A percentile compares a stretch with the other conserved stretches of the same genome.
Conservation (phyloP, 2,329 filamentous ascomycete species). For the Aspergillus cejpii region DNA sequence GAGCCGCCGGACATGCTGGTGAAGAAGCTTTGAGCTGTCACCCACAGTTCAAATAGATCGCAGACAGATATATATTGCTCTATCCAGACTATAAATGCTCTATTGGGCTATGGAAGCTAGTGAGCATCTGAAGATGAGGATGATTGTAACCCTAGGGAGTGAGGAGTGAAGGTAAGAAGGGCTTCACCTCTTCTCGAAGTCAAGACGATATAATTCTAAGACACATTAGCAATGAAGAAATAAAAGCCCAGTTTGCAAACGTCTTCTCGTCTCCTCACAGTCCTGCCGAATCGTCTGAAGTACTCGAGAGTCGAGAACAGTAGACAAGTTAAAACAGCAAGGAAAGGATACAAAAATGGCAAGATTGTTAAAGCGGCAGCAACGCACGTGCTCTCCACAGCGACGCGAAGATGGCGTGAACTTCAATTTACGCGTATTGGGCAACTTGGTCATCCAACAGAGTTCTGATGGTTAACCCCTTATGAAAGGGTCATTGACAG, state of each 20-base stretch:
- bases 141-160: no score
- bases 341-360: neutral
- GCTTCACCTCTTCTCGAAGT: neutral
- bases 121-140: no score
- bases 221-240: neutral
- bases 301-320: neutral
- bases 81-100: no score
- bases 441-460: neutral
- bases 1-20: no score
- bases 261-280: conserved; percentile 33
- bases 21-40: no score
- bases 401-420: conserved; percentile 9
- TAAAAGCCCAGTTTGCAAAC: conserved; percentile 23
- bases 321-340: neutral
- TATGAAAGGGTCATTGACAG: neutral
- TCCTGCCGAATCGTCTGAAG: conserved; percentile 29
- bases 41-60: no score
- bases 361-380: neutral
- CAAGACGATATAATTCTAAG: neutral
- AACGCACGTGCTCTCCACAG: conserved; percentile 7
- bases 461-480: neutral
- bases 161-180: conserved; percentile 21
- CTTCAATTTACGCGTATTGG: conserved; percentile 20
- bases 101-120: no score
- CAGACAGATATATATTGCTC: no score